A percentile compares a stretch with the other conserved stretches of the same genome.
Conservation (phyloP, 164 flowering plant species). For the Liquidambar formosana region DNA sequence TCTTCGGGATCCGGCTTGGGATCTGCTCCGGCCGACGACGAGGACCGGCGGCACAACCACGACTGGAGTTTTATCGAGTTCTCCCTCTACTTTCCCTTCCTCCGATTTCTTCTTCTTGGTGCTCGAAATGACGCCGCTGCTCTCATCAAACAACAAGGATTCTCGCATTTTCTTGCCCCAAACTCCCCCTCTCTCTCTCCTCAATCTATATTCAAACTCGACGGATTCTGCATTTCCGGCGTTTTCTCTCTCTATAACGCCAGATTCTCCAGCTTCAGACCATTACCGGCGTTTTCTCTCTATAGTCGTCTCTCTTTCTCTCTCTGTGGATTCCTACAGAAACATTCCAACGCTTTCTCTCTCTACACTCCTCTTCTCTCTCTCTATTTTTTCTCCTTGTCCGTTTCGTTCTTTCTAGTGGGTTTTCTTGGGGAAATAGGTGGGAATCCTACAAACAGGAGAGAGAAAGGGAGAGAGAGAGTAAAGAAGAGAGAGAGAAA, state of each 20-base stretch:
- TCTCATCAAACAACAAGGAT: conserved; percentile 19
- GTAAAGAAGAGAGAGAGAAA: conserved; percentile 1
- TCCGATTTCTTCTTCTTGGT: conserved; percentile 31
- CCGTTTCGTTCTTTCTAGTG: neutral
- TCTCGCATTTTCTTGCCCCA: conserved; percentile 38
- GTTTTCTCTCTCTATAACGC: conserved; percentile 8
- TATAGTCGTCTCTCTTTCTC: too few species aligned
- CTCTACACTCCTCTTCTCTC: conserved; percentile 6
- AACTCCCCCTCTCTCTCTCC: neutral
- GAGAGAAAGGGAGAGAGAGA: conserved; percentile 12
- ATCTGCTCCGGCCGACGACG: conserved; percentile 42
- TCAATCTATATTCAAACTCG: conserved; percentile 5
- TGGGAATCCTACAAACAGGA: conserved; percentile 23
- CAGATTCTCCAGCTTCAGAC: neutral
- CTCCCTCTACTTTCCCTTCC: conserved; percentile 12
- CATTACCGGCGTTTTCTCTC: neutral
- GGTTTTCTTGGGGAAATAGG: conserved; percentile 14
- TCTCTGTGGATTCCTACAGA: neutral
- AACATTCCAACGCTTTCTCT: too few species aligned
- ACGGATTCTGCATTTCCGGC: conserved; percentile 35
- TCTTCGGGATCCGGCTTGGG: conserved; percentile 47
- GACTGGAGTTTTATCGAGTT: neutral
- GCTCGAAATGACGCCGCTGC: conserved; percentile 8
- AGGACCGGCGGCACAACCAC: conserved; percentile 9
- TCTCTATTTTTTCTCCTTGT: conserved; percentile 10